phyloP scores from a whole-genome alignment of 2,329 filamentous ascomycete species.

The Alternaria gansuensis region DNA sequence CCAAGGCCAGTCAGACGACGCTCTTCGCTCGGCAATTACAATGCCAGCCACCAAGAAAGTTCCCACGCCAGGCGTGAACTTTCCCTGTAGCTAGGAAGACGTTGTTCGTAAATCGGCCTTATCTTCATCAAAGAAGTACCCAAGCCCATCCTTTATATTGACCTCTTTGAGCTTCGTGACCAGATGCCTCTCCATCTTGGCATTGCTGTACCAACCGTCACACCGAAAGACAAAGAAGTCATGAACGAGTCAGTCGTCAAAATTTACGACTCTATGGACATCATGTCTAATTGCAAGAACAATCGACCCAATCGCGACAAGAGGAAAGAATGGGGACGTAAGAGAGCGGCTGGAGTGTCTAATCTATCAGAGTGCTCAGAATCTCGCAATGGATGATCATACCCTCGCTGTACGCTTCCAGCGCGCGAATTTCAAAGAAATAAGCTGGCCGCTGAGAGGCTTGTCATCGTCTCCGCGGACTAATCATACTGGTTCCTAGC shows the following conservation, averaged over 20 bases:
- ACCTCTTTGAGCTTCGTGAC: conserved; percentile 6
- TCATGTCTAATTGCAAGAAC: conserved; percentile 9
- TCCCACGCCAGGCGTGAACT: too few species aligned
- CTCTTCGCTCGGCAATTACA: too few species aligned
- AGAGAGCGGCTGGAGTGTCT: conserved; percentile 2
- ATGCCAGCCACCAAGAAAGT: too few species aligned
- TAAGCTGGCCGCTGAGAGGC: background rate
- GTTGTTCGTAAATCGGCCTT: too few species aligned
- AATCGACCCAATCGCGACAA: conserved; percentile 10
- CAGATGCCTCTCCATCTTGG: conserved; percentile 6
- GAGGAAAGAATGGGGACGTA: background rate
- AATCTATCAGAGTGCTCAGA: conserved; percentile 10
- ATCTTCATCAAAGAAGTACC: background rate
- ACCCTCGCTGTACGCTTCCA: conserved; percentile 4
- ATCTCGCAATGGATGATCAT: conserved; percentile 2
- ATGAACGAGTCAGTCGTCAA: conserved; percentile 1
- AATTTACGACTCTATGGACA: conserved; percentile 18
- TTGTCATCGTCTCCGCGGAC: background rate
- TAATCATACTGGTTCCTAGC: background rate
- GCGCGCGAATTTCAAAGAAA: background rate
- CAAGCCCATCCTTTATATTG: background rate
- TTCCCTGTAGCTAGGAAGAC: too few species aligned
- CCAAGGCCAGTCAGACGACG: too few species aligned
- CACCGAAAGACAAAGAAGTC: conserved; percentile 9
- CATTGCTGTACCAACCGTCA: background rate